phyloP scores from a whole-genome alignment of 768 basidiomycete species.

The Xanthoconium stramineum region DNA sequence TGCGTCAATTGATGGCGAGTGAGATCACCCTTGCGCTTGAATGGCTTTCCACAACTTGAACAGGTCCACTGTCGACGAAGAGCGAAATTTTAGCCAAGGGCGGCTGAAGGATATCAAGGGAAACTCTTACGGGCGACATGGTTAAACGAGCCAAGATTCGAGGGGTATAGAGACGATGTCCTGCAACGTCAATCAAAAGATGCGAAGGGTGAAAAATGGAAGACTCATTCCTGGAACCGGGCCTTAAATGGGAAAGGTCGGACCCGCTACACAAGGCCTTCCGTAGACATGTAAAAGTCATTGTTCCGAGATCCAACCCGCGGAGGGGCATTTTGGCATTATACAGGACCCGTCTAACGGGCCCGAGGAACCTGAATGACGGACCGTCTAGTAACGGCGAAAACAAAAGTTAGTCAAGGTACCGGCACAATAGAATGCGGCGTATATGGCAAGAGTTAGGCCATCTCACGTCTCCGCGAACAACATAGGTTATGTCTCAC shows the following conservation, averaged over 20 bases:
- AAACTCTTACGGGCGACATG: conserved; percentile 24
- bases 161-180: conserved; percentile 39
- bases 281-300: conserved; percentile 10
- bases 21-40: conserved; percentile 58
- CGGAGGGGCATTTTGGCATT: conserved; percentile 2
- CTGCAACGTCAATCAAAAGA: conserved; percentile 39
- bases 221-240: not conserved
- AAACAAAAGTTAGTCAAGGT: conserved; percentile 22
- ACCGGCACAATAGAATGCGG: conserved; percentile 25
- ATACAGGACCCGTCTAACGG: conserved; percentile 2
- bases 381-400: conserved; percentile 5
- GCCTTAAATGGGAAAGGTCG: conserved; percentile 21
- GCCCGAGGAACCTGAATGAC: conserved; percentile 5
- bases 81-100: not conserved
- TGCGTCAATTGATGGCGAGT: conserved; percentile 55
- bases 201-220: conserved; percentile 12
- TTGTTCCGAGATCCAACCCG: conserved; percentile 19
- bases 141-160: conserved; percentile 4
- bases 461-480: conserved; percentile 11
- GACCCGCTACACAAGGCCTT: conserved; percentile 8
- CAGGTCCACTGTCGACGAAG: conserved; percentile 36
- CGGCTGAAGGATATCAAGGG: not conserved
- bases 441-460: conserved; percentile 3
- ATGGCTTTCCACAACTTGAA: conserved; percentile 44
- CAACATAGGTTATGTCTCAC: conserved; percentile 31